Evolutionary conservation across 495 filamentous ascomycete species (phyloP).

Genomic region (Penicillium steckii): DNA sequence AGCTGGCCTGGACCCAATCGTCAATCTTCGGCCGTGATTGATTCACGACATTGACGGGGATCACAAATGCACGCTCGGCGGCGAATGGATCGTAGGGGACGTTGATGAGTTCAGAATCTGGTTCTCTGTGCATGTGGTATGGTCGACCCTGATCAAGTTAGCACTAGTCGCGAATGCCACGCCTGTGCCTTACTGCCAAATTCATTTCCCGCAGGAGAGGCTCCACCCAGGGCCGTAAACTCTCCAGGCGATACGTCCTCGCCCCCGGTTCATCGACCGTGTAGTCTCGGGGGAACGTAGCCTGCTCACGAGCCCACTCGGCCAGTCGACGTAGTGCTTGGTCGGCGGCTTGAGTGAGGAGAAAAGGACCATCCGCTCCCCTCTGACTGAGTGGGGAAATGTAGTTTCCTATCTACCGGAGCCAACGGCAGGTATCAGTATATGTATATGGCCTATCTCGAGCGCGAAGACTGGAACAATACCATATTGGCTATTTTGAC

Average conservation of each 20-base stretch:
- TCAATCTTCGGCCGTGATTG: too few species aligned
- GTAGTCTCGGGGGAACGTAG: not conserved
- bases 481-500: too few species aligned
- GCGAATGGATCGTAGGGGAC: too few species aligned
- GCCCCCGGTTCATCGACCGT: not conserved
- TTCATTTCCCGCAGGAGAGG: not conserved
- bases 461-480: too few species aligned
- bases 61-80: too few species aligned
- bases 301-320: not conserved
- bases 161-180: not conserved
- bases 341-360: not conserved
- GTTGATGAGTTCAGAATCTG: not conserved
- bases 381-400: not conserved
- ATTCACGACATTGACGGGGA: too few species aligned
- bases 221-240: not conserved
- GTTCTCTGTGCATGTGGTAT: not conserved
- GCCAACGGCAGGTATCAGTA: too few species aligned
- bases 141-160: not conserved
- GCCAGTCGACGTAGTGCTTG: not conserved
- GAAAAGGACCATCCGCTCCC: not conserved
- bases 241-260: not conserved
- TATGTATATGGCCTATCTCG: not conserved
- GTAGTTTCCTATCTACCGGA: not conserved
- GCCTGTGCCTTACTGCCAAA: not conserved
- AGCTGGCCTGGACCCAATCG: too few species aligned